Percentiles rank a stretch among this genome's conserved stretches.
Conservation (phyloP, 495 filamentous ascomycete genomes). For the Cladorrhinum samala region DNA sequence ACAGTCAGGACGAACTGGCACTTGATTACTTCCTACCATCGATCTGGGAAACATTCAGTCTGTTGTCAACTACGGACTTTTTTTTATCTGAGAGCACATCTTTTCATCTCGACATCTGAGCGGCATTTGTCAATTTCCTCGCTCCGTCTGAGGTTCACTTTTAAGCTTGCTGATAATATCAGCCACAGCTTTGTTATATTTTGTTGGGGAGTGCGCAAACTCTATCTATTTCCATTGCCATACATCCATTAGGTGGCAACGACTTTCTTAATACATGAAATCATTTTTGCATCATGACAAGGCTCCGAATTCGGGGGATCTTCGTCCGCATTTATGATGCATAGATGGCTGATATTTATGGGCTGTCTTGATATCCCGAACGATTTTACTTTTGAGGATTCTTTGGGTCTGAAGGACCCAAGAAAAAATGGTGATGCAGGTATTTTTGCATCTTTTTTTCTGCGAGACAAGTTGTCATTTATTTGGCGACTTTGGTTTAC, state of each 20-base stretch:
- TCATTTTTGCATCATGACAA: too few relatives aligned
- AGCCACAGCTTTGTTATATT: too few relatives aligned
- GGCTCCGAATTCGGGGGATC: too few relatives aligned
- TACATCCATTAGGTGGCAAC: too few relatives aligned
- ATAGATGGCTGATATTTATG: not conserved
- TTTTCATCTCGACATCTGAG: not conserved
- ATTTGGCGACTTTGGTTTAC: not conserved
- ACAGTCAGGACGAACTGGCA: not conserved
- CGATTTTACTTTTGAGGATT: not conserved
- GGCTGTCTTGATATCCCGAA: not conserved
- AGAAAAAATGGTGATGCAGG: not conserved
- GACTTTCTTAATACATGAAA: too few relatives aligned
- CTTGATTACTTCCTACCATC: not conserved
- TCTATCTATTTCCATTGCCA: too few relatives aligned
- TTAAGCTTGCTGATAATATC: too few relatives aligned
- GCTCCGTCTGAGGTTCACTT: too few relatives aligned
- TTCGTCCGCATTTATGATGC: not conserved
- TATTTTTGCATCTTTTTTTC: not conserved
- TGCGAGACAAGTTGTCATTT: not conserved
- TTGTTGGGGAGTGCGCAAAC: too few relatives aligned
- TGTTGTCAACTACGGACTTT: not conserved
- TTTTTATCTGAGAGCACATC: too few relatives aligned
- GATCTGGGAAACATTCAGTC: not conserved
- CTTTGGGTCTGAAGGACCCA: not conserved
- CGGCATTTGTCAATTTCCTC: not conserved